Base-by-base conservation (phyloP, 2,329 filamentous ascomycete genomes). In the Lojkania enalia region DNA sequence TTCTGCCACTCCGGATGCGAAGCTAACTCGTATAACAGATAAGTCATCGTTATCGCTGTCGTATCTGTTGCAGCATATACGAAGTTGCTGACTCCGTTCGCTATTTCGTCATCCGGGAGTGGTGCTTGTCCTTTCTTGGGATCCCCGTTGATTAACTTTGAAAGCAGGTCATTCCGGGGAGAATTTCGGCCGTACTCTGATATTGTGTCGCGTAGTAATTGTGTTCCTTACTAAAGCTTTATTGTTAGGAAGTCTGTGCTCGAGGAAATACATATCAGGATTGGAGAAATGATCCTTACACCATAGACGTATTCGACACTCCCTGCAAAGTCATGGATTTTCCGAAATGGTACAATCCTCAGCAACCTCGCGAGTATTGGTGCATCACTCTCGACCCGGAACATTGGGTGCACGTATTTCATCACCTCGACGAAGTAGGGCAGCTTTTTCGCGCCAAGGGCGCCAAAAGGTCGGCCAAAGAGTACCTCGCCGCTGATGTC, bases 71-170 rank as follows among this genome's bases (percentile, higher is more conserved):
- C 39, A 9, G 39, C 39, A 29, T 32, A 42, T 4, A 42, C 33
- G 27, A 42, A 42, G n/a, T 42, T 42, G 15, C 39, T 33, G 25
- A 42, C 39, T 33, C 33, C 39, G 29, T 32, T 18, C 3, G 27
- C 18, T 14, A 42, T 42, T 6, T 32, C 27, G 7, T 42, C 11
- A 18, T 42, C 39, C 16, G 39, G 14, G 3, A 42, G 27, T 3
- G 39, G 39, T 16, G 21, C 15, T n/a, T 14, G 32, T 9, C 39
- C 39, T 32, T 42, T 42, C 20, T 32, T 29, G 15, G 39, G 39
- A 18, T 42, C 39, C 12, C 39, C 39, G 14, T 15, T 29, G 39
- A 42, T n/a, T 9, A 42, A 14, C 18, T 33, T 42, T 12, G 40
- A 25, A 12, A 43, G 18, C n/a, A 43, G 14, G 18, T 43, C 20